Base-by-base conservation (phyloP, 163 green algal species). In the Smithsoniella earleae region DNA sequence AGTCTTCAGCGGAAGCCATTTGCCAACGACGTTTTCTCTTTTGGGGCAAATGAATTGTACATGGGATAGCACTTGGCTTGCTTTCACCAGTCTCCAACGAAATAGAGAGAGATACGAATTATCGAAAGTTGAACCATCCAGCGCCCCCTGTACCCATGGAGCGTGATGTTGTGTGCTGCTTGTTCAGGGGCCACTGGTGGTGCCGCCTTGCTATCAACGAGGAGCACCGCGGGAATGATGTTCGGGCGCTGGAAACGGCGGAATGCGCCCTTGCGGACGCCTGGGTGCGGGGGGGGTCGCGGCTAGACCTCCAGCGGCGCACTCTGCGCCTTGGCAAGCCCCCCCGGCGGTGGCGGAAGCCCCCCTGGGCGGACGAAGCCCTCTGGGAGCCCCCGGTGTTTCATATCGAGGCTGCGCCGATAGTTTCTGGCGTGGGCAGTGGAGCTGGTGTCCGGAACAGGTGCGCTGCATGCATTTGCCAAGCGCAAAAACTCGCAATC, bases 291-390 rank as follows among this genome's bases (percentile, higher is more conserved):
- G 75, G 79, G 36, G 91, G 91, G 4, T 82, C 94, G 75, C 73
- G 80, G 10, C 79, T 96, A 55, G 82, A 74, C 18, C 77, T 95
- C 73, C 86, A 92, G 76, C 84, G 89, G 33, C 86, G 88, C 4
- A 77, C 91, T 36, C 81, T 96, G 76, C 78, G 88, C 18, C 84
- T 97, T 65, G 81, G 80, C 30, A 93, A 92, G 76, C 89, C 89
- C 18, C 91, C 90, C 1, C 74, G 87, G 3, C 74, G 87, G 1
- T 96, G 90, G 91, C 81, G 78, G 74, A 63, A 40, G 31, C 90
- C 90, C 1, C 28, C 75, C 36, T 96, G 88, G 86, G 84, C 82
- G 0, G 37, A 46, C 2, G 43, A 52, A 0, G 81, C 81, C 3
- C 27, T 45, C 45, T 72, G 76, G 45, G 85, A 94, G 73, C 86